Base-by-base conservation (phyloP, 2,329 filamentous ascomycete genomes). In the Bipolaris bicolor region DNA sequence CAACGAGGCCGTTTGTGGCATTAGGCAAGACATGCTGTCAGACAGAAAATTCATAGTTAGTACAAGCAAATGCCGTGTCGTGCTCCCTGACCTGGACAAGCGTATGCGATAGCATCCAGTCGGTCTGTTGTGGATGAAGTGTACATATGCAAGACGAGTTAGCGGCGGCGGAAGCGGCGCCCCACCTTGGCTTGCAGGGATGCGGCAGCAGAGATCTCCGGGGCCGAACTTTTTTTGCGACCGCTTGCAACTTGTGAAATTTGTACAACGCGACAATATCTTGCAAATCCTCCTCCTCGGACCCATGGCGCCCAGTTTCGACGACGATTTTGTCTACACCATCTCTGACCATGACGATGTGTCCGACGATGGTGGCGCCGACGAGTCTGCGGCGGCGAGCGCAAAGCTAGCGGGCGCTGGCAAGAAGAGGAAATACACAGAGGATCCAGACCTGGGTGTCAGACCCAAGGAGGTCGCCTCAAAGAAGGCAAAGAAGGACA, bases 401-500 rank as follows among this genome's bases (percentile, higher is more conserved):
- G 55, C 66, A 1, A 75, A 73, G 59, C 63, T 75, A 9, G 60
- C 73, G 18, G 74, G 73, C 1, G 67, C 64, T 9, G 74, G 73
- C n/a, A 75, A 74, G 62, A 76, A 76, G 62, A 65, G 73, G 44
- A 76, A 75, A 57, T 64, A 72, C 45, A 68, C 65, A 7, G 73
- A 75, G 45, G 70, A 73, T 20, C 63, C 69, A 3, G 68, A 73
- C 9, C 45, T 66, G 49, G 61, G 68, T 47, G 58, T 66, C 13
- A 68, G 60, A 60, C 65, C 70, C 0, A 73, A 73, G 53, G 69
- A 69, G 24, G 57, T 55, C 13, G 37, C 64, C 2, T 60, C 62
- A 62, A 73, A 75, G 63, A 77, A 76, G 24, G 73, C 66, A 64
- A 72, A 73, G 61, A 77, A 76, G 33, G 75, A 75, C 46, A 83